Percentiles rank a stretch among this genome's conserved stretches.
Conservation (phyloP, 108 stramenopile species). For the Poteriospumella lacustris region DNA sequence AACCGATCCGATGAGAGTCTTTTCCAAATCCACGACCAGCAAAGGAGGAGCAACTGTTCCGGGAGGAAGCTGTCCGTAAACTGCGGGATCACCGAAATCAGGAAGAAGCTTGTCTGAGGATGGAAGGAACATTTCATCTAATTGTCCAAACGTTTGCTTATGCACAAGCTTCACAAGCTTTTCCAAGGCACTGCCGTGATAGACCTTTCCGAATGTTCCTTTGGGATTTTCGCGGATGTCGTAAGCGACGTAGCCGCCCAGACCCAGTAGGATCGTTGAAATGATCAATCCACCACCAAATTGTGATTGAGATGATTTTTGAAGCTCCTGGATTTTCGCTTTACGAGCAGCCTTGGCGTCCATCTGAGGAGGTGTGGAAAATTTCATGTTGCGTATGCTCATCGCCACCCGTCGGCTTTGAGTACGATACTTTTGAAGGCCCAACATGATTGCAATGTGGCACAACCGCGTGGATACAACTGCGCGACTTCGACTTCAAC, state of each 20-base stretch:
- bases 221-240: background rate
- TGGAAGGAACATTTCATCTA: background rate
- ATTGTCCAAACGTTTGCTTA: background rate
- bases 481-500: no score
- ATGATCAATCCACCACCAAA: no score
- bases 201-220: background rate
- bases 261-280: no score
- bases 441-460: no score
- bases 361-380: no score
- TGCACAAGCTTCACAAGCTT: background rate
- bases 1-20: slow-evolving; percentile 12
- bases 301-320: no score
- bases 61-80: slow-evolving; percentile 15
- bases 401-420: no score
- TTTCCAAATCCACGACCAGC: slow-evolving; percentile 18
- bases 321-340: no score
- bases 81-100: slow-evolving; percentile 5
- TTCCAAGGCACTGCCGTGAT: background rate
- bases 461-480: no score
- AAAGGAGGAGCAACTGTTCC: slow-evolving; percentile 27
- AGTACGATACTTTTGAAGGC: no score
- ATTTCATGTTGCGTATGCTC: no score
- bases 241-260: background rate
- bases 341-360: no score
- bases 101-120: slow-evolving; percentile 15